Evolutionary conservation across 768 basidiomycete genomes (phyloP), one percentile per base, ranked within the genome.

Genomic region (Suillus decipiens): DNA sequence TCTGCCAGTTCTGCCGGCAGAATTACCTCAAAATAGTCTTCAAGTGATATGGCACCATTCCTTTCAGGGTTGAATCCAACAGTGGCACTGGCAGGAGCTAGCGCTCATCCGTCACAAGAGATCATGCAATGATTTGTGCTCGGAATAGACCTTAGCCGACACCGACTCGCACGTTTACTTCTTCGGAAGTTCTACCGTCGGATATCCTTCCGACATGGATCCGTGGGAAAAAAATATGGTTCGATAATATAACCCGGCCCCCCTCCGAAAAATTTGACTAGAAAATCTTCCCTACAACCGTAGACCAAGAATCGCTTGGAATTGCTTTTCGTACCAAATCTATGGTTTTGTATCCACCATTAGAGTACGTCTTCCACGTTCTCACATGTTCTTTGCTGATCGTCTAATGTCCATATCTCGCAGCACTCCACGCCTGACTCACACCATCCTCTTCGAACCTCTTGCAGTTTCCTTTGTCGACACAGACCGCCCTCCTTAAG

Each of bases 401-500:
- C 60, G 72, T 37, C 67, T 61, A 22, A 48, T 24, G 24, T n/a
- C 31, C 33, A 4, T 43, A 22, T 10, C 37, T 48, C 6, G 62
- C 64, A 78, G 75, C 68, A 64, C 64, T 60, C 63, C 45, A 56
- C 66, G 67, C 65, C 67, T 79, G 73, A 75, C 72, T 69, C 79
- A 79, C 81, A 80, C 76, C 77, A 81, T 86, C 82, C 80, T 84
- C 77, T 83, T 87, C 75, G 81, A 79, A 74, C 89, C 88, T 68
- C 83, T 86, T 79, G 83, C 76, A 64, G 81, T 79, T 75, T 71
- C 78, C 75, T 79, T 86, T 68, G 77, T 87, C 73, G 86, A 86
- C 84, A 86, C 85, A 60, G 89, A 93, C 82, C 80, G 87, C 67
- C 91, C 91, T 72, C 91, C 91, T 83, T 93, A 89, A 85, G 78